phyloP scores from a whole-genome alignment of 192 early-diverging fungal genomes.

The Backusella morwellensis region DNA sequence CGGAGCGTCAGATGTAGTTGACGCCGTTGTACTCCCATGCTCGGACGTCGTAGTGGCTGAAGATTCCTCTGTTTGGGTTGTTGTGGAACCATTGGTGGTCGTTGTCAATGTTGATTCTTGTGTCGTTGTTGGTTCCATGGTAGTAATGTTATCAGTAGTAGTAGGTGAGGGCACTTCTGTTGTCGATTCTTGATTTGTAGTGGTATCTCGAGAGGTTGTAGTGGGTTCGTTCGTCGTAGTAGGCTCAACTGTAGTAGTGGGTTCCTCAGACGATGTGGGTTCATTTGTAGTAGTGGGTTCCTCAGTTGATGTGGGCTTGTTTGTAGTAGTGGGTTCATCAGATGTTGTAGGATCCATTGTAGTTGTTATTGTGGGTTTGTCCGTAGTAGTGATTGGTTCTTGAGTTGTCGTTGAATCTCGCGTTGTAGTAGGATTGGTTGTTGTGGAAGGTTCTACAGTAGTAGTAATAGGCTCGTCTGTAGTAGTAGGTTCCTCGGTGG shows the following conservation, averaged over 20 bases:
- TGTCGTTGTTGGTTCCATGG: neutral
- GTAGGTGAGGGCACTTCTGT: too few relatives aligned
- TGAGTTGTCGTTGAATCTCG: neutral
- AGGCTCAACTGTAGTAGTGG: neutral
- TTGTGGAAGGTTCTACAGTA: neutral
- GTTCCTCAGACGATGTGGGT: neutral
- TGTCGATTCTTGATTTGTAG: neutral
- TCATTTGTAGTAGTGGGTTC: neutral
- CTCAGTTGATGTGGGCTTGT: neutral
- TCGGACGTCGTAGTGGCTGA: slow-evolving; percentile 5
- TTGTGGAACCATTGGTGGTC: neutral
- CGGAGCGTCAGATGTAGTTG: neutral
- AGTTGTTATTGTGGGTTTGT: neutral
- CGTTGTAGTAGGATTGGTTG: neutral
- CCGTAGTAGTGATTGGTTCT: neutral
- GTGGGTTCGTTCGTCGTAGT: neutral
- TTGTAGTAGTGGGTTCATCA: neutral
- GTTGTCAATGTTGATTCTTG: neutral
- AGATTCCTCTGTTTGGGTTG: neutral
- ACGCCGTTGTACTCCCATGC: neutral
- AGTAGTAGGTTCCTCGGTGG: neutral
- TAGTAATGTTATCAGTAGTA: neutral
- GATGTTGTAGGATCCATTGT: neutral
- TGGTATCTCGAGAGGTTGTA: neutral
- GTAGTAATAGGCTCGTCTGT: neutral